Evolutionary conservation across 2,329 filamentous ascomycete species (phyloP).

Genomic region (Penicillium sp.): DNA sequence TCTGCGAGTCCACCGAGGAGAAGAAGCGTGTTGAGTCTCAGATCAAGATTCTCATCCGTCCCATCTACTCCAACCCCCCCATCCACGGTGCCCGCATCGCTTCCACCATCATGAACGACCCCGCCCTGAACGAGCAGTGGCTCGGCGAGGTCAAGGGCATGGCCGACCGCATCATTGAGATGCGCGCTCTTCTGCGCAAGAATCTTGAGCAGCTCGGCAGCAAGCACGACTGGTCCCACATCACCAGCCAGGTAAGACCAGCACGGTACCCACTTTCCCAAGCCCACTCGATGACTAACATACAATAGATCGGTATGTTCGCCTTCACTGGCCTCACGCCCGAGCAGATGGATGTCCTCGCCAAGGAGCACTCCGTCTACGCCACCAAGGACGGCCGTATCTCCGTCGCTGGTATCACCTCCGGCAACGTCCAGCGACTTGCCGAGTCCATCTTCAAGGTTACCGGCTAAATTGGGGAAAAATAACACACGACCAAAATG

Average conservation of each 20-base stretch:
- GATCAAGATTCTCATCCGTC: slow-evolving; percentile 96
- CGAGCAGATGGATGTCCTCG: slow-evolving; percentile 86
- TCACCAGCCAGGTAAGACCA: slow-evolving; percentile 72
- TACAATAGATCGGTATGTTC: slow-evolving; percentile 87
- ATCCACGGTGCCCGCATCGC: slow-evolving; percentile 95
- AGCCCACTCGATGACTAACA: not conserved
- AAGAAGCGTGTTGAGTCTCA: slow-evolving; percentile 96
- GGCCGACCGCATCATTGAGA: slow-evolving; percentile 98
- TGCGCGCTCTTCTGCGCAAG: slow-evolving; percentile 90
- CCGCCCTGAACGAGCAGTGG: slow-evolving; percentile 88
- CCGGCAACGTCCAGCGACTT: slow-evolving; percentile 50
- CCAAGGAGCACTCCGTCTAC: slow-evolving; percentile 96
- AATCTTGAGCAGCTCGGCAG: slow-evolving; percentile 93
- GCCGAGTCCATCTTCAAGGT: slow-evolving; percentile 54
- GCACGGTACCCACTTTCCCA: not conserved
- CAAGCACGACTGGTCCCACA: slow-evolving; percentile 98
- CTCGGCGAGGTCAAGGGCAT: slow-evolving; percentile 95
- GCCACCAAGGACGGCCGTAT: slow-evolving; percentile 73
- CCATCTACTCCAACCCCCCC: slow-evolving; percentile 97
- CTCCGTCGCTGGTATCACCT: slow-evolving; percentile 51
- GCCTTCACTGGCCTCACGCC: slow-evolving; percentile 92
- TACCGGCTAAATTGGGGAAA: slow-evolving; percentile 40
- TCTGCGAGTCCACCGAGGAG: slow-evolving; percentile 81
- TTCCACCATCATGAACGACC: slow-evolving; percentile 83
- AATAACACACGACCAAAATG: slow-evolving; percentile 1